These are phyloP conservation scores for Scorias spongiosa DNA, from an alignment of 2,329 filamentous ascomycete genomes.

Conservation along the genomic window DNA sequence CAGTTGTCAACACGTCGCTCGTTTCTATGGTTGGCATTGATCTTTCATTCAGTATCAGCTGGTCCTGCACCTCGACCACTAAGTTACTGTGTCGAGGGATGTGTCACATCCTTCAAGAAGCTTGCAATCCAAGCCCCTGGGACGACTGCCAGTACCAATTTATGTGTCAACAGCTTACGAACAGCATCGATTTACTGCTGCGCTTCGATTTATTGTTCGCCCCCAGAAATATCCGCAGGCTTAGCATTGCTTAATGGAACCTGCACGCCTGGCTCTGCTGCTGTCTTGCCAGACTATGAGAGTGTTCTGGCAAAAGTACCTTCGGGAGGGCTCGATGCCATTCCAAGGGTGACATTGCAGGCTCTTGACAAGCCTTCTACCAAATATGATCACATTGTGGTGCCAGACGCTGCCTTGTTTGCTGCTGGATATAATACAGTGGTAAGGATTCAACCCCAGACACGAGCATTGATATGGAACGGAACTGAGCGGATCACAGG, in stretches of 20 bases:
- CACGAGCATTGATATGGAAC: no score
- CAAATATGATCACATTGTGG: neutral
- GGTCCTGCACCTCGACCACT: neutral
- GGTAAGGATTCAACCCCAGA: neutral
- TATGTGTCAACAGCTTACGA: neutral
- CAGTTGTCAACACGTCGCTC: no score
- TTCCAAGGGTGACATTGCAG: neutral
- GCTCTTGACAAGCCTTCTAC: neutral
- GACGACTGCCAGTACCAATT: neutral
- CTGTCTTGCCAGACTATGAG: neutral
- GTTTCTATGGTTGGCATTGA: no score
- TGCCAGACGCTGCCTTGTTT: neutral
- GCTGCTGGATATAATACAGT: neutral
- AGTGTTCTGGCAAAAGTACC: neutral
- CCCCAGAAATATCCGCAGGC: neutral
- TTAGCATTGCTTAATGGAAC: neutral
- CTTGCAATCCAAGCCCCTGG: neutral
- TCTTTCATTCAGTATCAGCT: no score
- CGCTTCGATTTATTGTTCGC: neutral
- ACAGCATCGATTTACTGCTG: neutral
- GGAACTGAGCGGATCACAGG: no score
- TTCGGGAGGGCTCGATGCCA: neutral
- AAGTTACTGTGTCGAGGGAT: neutral
- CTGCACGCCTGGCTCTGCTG: neutral
- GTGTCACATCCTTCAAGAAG: neutral